Evolutionary conservation across 306 rosid genomes (phyloP).

Genomic region (Fagus sylvatica): DNA sequence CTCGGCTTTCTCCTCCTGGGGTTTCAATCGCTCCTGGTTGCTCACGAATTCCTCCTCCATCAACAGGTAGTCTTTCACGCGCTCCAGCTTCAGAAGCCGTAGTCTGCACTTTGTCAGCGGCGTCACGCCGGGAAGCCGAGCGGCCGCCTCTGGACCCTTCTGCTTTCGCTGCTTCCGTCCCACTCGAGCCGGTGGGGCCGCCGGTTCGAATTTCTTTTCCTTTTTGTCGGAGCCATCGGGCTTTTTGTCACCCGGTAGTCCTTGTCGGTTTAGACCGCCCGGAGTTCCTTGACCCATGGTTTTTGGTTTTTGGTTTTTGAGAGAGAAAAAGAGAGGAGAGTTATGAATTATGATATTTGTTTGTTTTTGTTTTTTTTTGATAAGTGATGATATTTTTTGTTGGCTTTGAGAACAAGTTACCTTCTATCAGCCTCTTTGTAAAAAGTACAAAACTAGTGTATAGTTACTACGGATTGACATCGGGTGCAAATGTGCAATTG

Average conservation of each 20-base stretch:
- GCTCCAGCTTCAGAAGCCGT: slow-evolving; percentile 80
- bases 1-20: slow-evolving; percentile 96
- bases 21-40: slow-evolving; percentile 91
- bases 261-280: slow-evolving; percentile 81
- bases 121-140: slow-evolving; percentile 78
- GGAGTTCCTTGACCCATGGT: slow-evolving; percentile 95
- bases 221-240: slow-evolving; percentile 78
- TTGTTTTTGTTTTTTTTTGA: too few species aligned
- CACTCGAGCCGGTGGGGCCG: slow-evolving; percentile 87
- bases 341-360: too few species aligned
- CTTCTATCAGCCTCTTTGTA: too few species aligned
- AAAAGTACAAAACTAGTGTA: too few species aligned
- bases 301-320: not conserved
- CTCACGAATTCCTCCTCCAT: slow-evolving; percentile 98
- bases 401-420: too few species aligned
- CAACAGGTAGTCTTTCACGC: slow-evolving; percentile 80
- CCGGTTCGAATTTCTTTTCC: slow-evolving; percentile 92
- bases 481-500: too few species aligned
- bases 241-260: slow-evolving; percentile 78
- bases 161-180: slow-evolving; percentile 93
- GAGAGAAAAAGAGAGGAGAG: too few species aligned
- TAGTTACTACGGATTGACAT: too few species aligned
- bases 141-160: slow-evolving; percentile 92
- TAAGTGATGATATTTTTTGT: too few species aligned
- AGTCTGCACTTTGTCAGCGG: slow-evolving; percentile 85